These are phyloP conservation scores for Dittrichia graveolens DNA, from an alignment of 129 eudicot species.

Conservation along the genomic window DNA sequence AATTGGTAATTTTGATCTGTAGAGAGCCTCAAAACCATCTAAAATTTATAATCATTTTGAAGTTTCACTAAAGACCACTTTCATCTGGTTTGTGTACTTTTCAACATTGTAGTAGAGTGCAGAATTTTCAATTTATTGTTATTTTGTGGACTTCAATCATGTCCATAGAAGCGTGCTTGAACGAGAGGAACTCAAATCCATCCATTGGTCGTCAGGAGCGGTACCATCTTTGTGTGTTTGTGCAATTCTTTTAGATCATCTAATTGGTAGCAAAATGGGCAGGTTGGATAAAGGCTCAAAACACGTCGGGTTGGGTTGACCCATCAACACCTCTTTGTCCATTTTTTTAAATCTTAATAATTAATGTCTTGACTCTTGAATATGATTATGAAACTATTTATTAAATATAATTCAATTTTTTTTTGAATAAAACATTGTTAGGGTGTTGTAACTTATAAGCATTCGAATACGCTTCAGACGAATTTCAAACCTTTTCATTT, in stretches of 20 bases:
- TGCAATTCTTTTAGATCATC: not conserved
- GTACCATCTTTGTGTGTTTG: slow-evolving; percentile 32
- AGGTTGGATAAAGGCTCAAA: not conserved
- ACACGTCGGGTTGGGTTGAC: not conserved
- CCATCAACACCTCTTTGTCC: not conserved
- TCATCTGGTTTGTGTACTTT: not conserved
- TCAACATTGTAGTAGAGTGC: slow-evolving; percentile 5
- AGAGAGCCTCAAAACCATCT: not conserved
- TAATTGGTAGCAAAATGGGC: not conserved
- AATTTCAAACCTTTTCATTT: not conserved
- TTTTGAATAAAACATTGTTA: not conserved
- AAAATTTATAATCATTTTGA: not conserved
- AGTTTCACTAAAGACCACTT: not conserved
- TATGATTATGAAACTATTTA: no score
- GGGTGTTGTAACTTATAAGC: not conserved
- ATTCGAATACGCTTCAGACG: not conserved
- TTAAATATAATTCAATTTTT: not conserved
- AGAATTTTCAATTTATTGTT: not conserved
- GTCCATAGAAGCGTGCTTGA: slow-evolving; percentile 67
- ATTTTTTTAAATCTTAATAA: no score
- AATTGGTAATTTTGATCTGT: not conserved
- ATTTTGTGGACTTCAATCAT: slow-evolving; percentile 41
- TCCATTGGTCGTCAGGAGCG: slow-evolving; percentile 78
- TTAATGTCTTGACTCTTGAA: no score
- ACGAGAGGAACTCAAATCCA: slow-evolving; percentile 70